Conservation (phyloP, 140 eudicot genomes). For the Senecio squalidus region DNA sequence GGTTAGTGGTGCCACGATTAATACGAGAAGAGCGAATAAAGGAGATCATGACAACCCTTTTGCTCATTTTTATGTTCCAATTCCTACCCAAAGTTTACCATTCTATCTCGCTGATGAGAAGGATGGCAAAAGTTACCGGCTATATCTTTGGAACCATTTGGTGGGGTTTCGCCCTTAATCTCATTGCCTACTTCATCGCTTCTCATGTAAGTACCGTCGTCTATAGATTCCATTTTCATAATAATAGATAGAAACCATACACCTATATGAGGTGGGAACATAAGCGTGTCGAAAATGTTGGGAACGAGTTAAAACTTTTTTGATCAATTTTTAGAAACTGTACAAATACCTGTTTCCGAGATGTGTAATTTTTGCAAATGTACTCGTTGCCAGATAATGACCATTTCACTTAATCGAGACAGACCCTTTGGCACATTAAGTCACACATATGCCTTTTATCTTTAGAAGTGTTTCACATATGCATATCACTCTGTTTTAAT, state of each 20-base stretch:
- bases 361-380: too few species aligned
- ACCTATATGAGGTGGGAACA: too few species aligned
- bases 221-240: background rate
- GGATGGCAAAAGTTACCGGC: constrained; percentile 96
- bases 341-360: too few species aligned
- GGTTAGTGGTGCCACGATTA: constrained; percentile 76
- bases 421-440: too few species aligned
- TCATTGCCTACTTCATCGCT: constrained; percentile 93
- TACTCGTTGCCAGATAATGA: too few species aligned
- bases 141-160: constrained; percentile 95
- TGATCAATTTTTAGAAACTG: too few species aligned
- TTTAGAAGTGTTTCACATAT: too few species aligned
- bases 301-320: too few species aligned
- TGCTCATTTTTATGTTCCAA: constrained; percentile 74
- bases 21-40: constrained; percentile 68
- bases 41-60: constrained; percentile 72
- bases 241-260: too few species aligned
- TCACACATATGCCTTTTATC: too few species aligned
- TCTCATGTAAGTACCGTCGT: constrained; percentile 61
- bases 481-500: background rate
- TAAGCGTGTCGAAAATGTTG: too few species aligned
- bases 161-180: constrained; percentile 99
- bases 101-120: constrained; percentile 67
- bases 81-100: constrained; percentile 89
- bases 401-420: too few species aligned